A percentile compares a stretch with the other conserved stretches of the same genome.
Evolutionary conservation across 2,329 filamentous ascomycete genomes (phyloP).

Genomic region (Cladosporium oxysporum): DNA sequence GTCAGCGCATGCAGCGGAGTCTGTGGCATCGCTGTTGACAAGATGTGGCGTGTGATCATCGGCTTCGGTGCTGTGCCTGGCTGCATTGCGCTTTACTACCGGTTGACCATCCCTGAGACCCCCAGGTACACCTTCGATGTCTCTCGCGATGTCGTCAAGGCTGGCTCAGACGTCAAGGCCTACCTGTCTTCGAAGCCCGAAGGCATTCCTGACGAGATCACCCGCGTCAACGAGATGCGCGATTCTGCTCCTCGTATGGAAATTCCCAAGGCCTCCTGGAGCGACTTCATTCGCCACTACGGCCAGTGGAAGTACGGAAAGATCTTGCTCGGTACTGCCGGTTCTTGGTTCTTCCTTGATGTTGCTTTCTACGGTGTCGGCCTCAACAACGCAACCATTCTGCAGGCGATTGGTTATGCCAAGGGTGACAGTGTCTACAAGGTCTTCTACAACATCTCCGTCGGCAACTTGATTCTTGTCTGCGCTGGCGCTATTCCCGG

Average conservation of each 20-base stretch:
- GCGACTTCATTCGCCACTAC: conserved; percentile 73
- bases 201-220: conserved; percentile 66
- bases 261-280: conserved; percentile 69
- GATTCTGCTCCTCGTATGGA: conserved; percentile 58
- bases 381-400: conserved; percentile 74
- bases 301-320: conserved; percentile 69
- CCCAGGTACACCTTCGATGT: conserved; percentile 87
- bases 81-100: conserved; percentile 80
- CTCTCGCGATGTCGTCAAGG: conserved; percentile 72
- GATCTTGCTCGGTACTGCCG: conserved; percentile 74
- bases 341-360: conserved; percentile 83
- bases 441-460: conserved; percentile 70
- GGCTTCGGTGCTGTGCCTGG: conserved; percentile 80
- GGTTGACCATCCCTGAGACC: conserved; percentile 83
- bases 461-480: conserved; percentile 77
- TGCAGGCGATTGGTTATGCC: conserved; percentile 71
- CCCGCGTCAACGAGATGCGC: conserved; percentile 60
- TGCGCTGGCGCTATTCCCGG: conserved; percentile 77
- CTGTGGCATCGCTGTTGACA: conserved; percentile 74
- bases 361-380: conserved; percentile 60
- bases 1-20: conserved; percentile 60
- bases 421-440: conserved; percentile 68
- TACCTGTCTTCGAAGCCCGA: conserved; percentile 68
- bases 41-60: conserved; percentile 83
- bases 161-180: conserved; percentile 69